Base-by-base conservation (phyloP, 345 rosid species). In the Melaleuca quinquenervia region DNA sequence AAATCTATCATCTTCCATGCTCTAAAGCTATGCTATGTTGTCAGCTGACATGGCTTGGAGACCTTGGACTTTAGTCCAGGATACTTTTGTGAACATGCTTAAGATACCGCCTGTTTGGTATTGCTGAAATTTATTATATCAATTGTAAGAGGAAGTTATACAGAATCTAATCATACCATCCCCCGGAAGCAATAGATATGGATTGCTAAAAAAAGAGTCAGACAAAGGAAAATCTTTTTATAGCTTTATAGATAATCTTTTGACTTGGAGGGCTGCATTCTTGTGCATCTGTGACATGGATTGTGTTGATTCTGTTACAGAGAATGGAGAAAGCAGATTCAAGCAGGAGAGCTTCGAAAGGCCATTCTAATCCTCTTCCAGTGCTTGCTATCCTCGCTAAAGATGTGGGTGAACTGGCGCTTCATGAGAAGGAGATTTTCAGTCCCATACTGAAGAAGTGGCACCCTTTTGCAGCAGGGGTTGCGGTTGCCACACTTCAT, bases 381-480 rank as follows among this genome's bases (percentile, higher is more conserved):
- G 91, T 96, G 85, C 99, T 97, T 22, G 97, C 95, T 52, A 96
- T 97, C 88, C 98, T 97, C 32, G 99, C 99, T 49, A 96, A 94
- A 89, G 98, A 97, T 91, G 98, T 96, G 88, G 96, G 95, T 45
- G 99, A 96, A 89, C 90, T 97, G 88, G 99, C 98, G 20, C 60
- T 92, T 88, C 93, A 92, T 8, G 99, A 97, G 92, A 95, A 91
- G 90, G 88, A 89, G 87, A 93, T 95, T 54, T 97, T 94, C 83
- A 96, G 99, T 92, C 97, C 99, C 29, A 92, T 97, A 91, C 90
- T 95, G 90, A 96, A 97, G 95, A 93, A 91, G 88, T 96, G 99
- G 99, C 99, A 97, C 90, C 99, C 99, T 78, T 93, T 97, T 86
- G 94, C 99, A 24, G 99, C 99, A 36, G 99, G 99, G 70, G 96